A percentile compares a stretch with the other conserved stretches of the same genome.
phyloP scores from a whole-genome alignment of 2,329 filamentous ascomycete genomes.

The Hypocrella siamensis region DNA sequence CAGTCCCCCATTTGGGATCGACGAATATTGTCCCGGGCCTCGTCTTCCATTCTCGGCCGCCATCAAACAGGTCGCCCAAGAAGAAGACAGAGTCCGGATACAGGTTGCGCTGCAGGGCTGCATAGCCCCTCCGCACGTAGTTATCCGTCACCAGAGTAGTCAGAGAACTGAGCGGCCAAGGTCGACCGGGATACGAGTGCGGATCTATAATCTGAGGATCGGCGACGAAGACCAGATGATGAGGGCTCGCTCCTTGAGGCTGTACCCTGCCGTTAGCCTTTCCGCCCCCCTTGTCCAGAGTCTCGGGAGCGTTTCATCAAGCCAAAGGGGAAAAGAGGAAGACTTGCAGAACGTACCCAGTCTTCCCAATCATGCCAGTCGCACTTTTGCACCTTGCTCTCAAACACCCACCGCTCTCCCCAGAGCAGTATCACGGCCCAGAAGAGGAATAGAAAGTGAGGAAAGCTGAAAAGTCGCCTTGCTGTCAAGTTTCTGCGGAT shows the following conservation, averaged over 20 bases:
- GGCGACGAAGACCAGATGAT: conserved; percentile 71
- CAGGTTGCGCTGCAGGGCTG: conserved; percentile 57
- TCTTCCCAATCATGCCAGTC: conserved; percentile 80
- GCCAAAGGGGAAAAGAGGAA: background rate
- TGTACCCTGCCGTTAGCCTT: conserved; percentile 19
- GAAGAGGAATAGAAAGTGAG: conserved; percentile 50
- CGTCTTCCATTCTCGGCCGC: conserved; percentile 88
- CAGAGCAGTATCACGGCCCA: conserved; percentile 71
- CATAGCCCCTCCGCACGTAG: conserved; percentile 73
- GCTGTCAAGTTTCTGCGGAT: conserved; percentile 28
- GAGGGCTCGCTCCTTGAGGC: conserved; percentile 65
- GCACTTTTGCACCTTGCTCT: conserved; percentile 53
- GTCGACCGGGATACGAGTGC: conserved; percentile 80
- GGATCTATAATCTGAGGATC: conserved; percentile 89
- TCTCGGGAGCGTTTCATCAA: background rate
- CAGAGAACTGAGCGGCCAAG: conserved; percentile 39
- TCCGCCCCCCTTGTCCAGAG: no score
- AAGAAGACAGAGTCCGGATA: conserved; percentile 84
- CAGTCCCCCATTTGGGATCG: conserved; percentile 42
- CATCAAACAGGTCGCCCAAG: conserved; percentile 88
- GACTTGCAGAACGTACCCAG: conserved; percentile 50
- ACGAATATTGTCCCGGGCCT: conserved; percentile 35
- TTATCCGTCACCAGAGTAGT: conserved; percentile 61
- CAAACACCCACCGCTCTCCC: conserved; percentile 72
- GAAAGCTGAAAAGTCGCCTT: conserved; percentile 42